Conservation (phyloP, 495 filamentous ascomycete genomes). For the Hamigera avellanea region DNA sequence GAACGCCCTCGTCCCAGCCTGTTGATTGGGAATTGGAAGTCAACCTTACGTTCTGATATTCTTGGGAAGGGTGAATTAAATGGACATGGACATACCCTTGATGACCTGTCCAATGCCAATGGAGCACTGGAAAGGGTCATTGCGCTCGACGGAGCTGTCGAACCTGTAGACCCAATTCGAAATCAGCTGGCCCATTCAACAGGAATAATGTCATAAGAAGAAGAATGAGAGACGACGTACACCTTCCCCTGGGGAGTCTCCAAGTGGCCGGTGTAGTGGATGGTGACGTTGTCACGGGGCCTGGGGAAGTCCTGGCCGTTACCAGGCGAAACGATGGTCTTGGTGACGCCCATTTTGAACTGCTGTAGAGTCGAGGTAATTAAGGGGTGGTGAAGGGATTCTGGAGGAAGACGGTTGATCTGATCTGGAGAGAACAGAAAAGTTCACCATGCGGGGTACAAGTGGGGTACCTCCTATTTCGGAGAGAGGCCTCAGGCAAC, state of each 20-base stretch:
- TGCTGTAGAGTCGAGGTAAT: too few relatives aligned
- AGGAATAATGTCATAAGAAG: background rate
- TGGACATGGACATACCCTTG: conserved; percentile 58
- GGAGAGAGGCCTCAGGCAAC: too few relatives aligned
- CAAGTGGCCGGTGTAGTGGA: conserved; percentile 77
- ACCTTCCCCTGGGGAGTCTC: conserved; percentile 39
- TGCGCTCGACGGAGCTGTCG: conserved; percentile 54
- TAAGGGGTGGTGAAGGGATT: too few relatives aligned
- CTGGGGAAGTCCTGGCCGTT: conserved; percentile 44
- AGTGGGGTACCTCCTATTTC: too few relatives aligned
- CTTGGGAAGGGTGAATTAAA: too few relatives aligned
- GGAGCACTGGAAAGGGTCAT: conserved; percentile 48
- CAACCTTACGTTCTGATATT: too few relatives aligned
- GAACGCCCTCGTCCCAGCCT: conserved; percentile 86
- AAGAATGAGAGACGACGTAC: conserved; percentile 6
- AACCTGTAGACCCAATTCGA: conserved; percentile 47
- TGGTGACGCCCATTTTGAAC: conserved; percentile 47
- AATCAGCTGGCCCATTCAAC: background rate
- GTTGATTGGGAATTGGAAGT: conserved; percentile 3
- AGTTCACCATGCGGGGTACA: too few relatives aligned
- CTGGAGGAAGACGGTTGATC: too few relatives aligned
- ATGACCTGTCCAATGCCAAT: conserved; percentile 75
- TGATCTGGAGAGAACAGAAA: too few relatives aligned
- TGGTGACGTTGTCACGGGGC: conserved; percentile 57
- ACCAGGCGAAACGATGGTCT: conserved; percentile 30